Evolutionary conservation across 2,329 filamentous ascomycete genomes (phyloP), one percentile per base, ranked within the genome.

Genomic region (Periglandula ipomoeae): DNA sequence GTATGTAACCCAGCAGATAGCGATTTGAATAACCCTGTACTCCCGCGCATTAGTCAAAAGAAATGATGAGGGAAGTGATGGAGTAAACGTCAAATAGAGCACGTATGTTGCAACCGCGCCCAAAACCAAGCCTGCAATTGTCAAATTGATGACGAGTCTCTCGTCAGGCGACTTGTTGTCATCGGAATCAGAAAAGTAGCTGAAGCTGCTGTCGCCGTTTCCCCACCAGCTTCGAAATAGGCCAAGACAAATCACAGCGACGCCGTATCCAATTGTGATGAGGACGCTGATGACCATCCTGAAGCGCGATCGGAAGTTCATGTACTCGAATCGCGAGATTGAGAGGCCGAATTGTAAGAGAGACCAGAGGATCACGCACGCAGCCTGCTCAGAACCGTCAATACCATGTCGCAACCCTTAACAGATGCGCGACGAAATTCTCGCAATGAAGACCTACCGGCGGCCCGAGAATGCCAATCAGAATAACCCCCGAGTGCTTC

Each of bases 271-370:
- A 27, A 50, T 42, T 6, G 45, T 48, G 40, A 50, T 48, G 20
- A 50, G n/a, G 20, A 46, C 26, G 27, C 49, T 45, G 23, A 50
- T 48, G 15, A 44, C 37, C 49, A 50, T 50, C 26, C 49, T 35
- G 19, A 50, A 47, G 27, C 42, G 49, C 19, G 49, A 50, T 17
- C 45, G 49, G 41, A 50, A 48, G 49, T 50, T 50, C 34, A 50
- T 43, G 45, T 48, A 48, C 41, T 50, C 49, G 22, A 45, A 43
- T 15, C 37, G 34, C 7, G 44, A 34, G 4, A 27, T 19, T 24
- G 49, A 47, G 34, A 48, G 30, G 20, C 23, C 32, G 13, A 48
- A 45, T 22, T 50, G 49, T 3, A 47, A n/a, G 15, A 50, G n/a
- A 10, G 49, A 50, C 49, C 49, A 50, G 26, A 50, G 10, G 15